Evolutionary conservation across 2,329 filamentous ascomycete species (phyloP).

Genomic region (Emergomyces pasteurianus): DNA sequence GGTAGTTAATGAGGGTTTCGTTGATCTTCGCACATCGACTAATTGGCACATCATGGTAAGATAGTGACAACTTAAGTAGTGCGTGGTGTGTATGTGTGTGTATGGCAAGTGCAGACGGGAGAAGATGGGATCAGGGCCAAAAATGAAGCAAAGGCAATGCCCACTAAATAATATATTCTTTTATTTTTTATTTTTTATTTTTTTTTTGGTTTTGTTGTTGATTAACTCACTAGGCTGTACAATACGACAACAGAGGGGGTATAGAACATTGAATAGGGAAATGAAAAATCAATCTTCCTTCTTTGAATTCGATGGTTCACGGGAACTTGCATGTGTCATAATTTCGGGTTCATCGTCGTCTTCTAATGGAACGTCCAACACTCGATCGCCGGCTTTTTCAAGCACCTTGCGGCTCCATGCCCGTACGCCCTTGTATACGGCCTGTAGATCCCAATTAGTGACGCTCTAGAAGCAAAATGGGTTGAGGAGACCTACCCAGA

Average conservation of each 20-base stretch:
- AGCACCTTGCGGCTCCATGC: conserved; percentile 61
- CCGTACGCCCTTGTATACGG: conserved; percentile 70
- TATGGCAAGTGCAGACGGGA: not conserved
- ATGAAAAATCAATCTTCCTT: conserved; percentile 16
- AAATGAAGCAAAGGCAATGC: not conserved
- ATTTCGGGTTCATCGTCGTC: conserved; percentile 43
- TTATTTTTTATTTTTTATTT: too few relatives aligned
- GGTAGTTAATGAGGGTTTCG: conserved; percentile 25
- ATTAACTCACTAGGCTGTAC: not conserved
- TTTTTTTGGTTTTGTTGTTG: too few relatives aligned
- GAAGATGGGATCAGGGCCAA: not conserved
- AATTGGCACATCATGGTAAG: conserved; percentile 78
- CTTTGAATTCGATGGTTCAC: conserved; percentile 14
- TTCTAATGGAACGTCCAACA: conserved; percentile 56
- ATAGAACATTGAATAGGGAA: conserved; percentile 1
- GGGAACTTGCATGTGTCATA: conserved; percentile 6
- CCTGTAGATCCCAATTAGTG: conserved; percentile 33
- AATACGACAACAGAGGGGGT: conserved; percentile 1
- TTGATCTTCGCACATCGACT: conserved; percentile 90
- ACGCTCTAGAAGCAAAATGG: not conserved
- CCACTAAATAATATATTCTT: not conserved
- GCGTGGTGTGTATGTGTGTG: conserved; percentile 35
- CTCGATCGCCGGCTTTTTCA: conserved; percentile 63
- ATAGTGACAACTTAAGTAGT: conserved; percentile 95
- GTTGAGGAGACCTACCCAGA: conserved; percentile 49